phyloP scores from a whole-genome alignment of 768 basidiomycete species.

The Dioszegia aurantiaca region DNA sequence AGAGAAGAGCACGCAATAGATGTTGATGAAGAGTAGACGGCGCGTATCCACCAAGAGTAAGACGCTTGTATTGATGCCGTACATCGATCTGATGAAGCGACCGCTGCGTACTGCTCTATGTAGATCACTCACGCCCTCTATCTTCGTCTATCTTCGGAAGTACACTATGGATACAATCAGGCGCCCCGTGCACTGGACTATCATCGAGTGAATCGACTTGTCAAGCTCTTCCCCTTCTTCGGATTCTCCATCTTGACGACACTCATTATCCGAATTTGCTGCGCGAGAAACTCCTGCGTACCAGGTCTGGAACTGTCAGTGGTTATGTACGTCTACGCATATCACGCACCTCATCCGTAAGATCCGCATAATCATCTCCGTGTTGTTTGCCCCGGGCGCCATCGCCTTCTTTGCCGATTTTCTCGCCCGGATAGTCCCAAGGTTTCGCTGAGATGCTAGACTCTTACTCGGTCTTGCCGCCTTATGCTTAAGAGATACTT shows the following conservation, averaged over 20 bases:
- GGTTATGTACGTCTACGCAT: neutral
- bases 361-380: slow-evolving; percentile 90
- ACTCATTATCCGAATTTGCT: slow-evolving; percentile 44
- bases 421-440: slow-evolving; percentile 90
- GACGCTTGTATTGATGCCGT: no score
- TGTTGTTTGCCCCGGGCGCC: slow-evolving; percentile 63
- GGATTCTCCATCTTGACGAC: slow-evolving; percentile 42
- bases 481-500: slow-evolving; percentile 74
- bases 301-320: slow-evolving; percentile 29
- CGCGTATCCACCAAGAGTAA: no score
- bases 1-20: no score
- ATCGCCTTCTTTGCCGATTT: slow-evolving; percentile 88
- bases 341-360: slow-evolving; percentile 89
- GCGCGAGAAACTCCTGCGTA: slow-evolving; percentile 47
- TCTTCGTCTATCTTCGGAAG: neutral
- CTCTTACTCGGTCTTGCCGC: slow-evolving; percentile 88
- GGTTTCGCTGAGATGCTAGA: slow-evolving; percentile 84
- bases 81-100: neutral
- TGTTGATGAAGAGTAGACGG: no score
- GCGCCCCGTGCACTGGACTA: neutral
- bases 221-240: slow-evolving; percentile 26
- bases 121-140: no score
- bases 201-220: slow-evolving; percentile 10
- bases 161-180: slow-evolving; percentile 11
- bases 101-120: no score